Conservation (phyloP, 2,329 filamentous ascomycete species). For the Colletotrichum euphorbiae region DNA sequence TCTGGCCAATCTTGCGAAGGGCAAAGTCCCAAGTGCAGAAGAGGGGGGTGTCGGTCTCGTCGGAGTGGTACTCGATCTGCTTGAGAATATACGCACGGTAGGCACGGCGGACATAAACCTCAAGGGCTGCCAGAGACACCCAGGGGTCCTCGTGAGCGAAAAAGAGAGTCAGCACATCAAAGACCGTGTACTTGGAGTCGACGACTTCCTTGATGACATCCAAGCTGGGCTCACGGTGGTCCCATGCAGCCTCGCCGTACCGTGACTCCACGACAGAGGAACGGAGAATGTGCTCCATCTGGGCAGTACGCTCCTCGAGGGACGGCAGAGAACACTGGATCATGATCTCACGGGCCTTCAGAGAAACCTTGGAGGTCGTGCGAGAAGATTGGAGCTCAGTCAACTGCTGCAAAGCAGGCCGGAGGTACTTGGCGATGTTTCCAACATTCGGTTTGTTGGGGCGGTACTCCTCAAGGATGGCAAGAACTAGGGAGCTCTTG, state of each 20-base stretch:
- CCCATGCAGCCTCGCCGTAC: constrained; percentile 97
- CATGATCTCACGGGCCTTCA: constrained; percentile 96
- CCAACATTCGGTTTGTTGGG: constrained; percentile 93
- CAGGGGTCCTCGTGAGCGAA: constrained; percentile 94
- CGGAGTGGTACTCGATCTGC: constrained; percentile 86
- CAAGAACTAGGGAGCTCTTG: constrained; percentile 94
- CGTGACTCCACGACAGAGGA: constrained; percentile 96
- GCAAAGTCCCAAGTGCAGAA: constrained; percentile 97
- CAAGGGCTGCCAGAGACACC: constrained; percentile 92
- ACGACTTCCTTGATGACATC: constrained; percentile 97
- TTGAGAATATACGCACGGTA: constrained; percentile 97
- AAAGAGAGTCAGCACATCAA: constrained; percentile 94
- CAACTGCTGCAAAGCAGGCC: constrained; percentile 82
- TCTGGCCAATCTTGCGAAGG: constrained; percentile 90
- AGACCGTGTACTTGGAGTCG: constrained; percentile 98
- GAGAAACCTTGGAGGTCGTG: constrained; percentile 90
- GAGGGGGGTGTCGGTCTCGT: constrained; percentile 74
- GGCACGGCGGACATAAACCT: constrained; percentile 95
- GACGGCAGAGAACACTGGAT: constrained; percentile 98
- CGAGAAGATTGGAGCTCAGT: constrained; percentile 88
- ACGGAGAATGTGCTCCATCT: constrained; percentile 98
- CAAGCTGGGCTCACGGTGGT: constrained; percentile 91
- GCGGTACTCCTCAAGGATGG: constrained; percentile 92
- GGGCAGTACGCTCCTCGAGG: constrained; percentile 90
- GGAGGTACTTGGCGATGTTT: constrained; percentile 89